These are phyloP conservation scores for Geotrichum reessii DNA, from an alignment of 1,139 yeast genomes.

Conservation along the genomic window DNA sequence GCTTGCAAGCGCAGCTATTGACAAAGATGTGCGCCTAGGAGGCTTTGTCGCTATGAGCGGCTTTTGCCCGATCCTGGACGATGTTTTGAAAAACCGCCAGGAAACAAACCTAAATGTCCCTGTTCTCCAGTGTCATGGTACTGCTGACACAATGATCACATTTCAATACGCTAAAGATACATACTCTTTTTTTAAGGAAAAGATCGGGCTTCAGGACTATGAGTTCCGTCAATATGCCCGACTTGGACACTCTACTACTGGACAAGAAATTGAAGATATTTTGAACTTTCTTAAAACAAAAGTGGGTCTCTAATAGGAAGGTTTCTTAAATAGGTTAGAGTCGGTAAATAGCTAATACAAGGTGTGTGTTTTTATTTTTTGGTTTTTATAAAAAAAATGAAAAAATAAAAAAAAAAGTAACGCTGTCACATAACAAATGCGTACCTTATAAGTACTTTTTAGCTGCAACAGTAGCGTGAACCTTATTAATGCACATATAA, in stretches of 20 bases:
- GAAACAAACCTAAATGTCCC: slow-evolving; percentile 4
- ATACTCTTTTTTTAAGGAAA: neutral
- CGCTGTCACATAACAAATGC: too few relatives aligned
- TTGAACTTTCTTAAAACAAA: neutral
- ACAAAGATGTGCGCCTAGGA: neutral
- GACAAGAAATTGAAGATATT: neutral
- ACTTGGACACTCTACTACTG: slow-evolving; percentile 3
- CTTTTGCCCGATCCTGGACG: slow-evolving; percentile 4
- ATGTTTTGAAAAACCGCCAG: neutral
- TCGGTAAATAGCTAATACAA: neutral
- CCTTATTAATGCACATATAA: neutral
- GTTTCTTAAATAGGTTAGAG: neutral
- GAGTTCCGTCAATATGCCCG: slow-evolving; percentile 1
- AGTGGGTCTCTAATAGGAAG: neutral
- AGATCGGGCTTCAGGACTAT: neutral
- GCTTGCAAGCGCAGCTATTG: slow-evolving; percentile 1
- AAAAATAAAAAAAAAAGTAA: neutral
- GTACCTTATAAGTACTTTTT: neutral
- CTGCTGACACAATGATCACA: slow-evolving; percentile 3
- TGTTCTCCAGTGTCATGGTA: slow-evolving; percentile 6
- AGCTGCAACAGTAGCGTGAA: neutral
- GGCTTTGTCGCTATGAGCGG: slow-evolving; percentile 7
- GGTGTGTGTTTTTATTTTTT: too few relatives aligned
- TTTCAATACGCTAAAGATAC: slow-evolving; percentile 1
- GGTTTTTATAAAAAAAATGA: neutral